Evolutionary conservation across 352 stramenopile genomes (phyloP).

Genomic region (Phytophthora syringae): DNA sequence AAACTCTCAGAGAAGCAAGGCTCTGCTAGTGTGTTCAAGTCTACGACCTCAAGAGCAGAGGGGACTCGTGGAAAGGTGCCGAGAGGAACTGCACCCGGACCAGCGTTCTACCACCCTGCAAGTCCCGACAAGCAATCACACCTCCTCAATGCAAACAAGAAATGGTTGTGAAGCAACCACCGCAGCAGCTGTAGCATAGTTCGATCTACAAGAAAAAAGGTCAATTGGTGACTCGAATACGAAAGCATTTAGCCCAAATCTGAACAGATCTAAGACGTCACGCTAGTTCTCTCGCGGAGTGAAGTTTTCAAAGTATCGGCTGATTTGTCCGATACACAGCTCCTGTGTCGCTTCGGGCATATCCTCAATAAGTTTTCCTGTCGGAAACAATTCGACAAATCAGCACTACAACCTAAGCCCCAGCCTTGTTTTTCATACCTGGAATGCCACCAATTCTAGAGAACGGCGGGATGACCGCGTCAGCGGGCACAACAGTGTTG

Average conservation of each 20-base stretch:
- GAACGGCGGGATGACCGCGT: conserved; percentile 81
- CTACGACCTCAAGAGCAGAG: conserved; percentile 45
- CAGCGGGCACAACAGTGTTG: conserved; percentile 77
- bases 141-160: conserved; percentile 80
- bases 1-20: conserved; percentile 30
- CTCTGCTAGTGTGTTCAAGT: conserved; percentile 44
- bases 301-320: conserved; percentile 89
- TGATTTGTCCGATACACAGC: conserved; percentile 72
- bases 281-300: conserved; percentile 43
- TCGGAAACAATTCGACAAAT: background rate
- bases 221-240: background rate
- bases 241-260: background rate
- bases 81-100: conserved; percentile 48
- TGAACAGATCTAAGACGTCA: no score
- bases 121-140: conserved; percentile 68
- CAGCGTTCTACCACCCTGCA: conserved; percentile 69
- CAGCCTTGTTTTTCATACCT: conserved; percentile 39
- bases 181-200: background rate
- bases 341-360: conserved; percentile 87
- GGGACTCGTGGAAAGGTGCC: conserved; percentile 4
- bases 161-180: conserved; percentile 61
- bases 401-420: conserved; percentile 2
- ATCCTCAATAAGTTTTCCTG: conserved; percentile 75
- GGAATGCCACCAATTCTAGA: conserved; percentile 76
- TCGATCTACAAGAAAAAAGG: background rate